These are phyloP conservation scores for Claviceps pazoutovae DNA, from an alignment of 2,329 filamentous ascomycete genomes.

Conservation along the genomic window DNA sequence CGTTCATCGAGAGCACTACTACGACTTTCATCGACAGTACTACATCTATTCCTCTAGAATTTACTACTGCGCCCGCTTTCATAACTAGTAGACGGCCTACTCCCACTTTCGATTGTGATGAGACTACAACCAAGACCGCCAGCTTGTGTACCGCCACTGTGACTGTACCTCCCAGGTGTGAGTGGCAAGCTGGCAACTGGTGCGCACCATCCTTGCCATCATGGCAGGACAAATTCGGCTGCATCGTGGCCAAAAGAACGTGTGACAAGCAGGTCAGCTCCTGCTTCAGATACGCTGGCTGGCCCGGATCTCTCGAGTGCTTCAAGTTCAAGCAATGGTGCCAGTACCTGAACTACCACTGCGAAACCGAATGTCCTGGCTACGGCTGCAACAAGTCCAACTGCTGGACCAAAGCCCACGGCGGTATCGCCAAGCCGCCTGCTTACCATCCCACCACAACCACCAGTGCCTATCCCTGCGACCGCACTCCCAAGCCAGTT, in stretches of 20 bases:
- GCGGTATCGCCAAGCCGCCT: constrained; percentile 20
- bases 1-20: too few species aligned
- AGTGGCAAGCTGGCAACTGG: constrained; percentile 42
- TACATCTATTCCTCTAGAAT: not conserved
- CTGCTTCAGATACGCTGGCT: constrained; percentile 38
- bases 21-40: not conserved
- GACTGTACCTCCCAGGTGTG: constrained; percentile 32
- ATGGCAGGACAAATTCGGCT: constrained; percentile 29
- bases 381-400: constrained; percentile 26
- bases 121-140: constrained; percentile 14
- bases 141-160: constrained; percentile 34
- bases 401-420: constrained; percentile 29
- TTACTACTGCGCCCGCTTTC: not conserved
- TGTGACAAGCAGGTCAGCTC: constrained; percentile 33
- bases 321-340: constrained; percentile 39
- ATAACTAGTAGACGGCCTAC: not conserved
- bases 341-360: constrained; percentile 30
- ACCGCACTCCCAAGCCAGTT: constrained; percentile 15
- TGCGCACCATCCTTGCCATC: constrained; percentile 35
- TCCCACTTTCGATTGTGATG: too few species aligned
- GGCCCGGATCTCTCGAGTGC: constrained; percentile 34
- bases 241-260: constrained; percentile 27
- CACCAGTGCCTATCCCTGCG: constrained; percentile 21
- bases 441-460: constrained; percentile 15
- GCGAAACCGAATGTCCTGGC: constrained; percentile 21